Evolutionary conservation across 768 basidiomycete species (phyloP), one percentile per base, ranked within the genome.

Genomic region (Mycena amicta): DNA sequence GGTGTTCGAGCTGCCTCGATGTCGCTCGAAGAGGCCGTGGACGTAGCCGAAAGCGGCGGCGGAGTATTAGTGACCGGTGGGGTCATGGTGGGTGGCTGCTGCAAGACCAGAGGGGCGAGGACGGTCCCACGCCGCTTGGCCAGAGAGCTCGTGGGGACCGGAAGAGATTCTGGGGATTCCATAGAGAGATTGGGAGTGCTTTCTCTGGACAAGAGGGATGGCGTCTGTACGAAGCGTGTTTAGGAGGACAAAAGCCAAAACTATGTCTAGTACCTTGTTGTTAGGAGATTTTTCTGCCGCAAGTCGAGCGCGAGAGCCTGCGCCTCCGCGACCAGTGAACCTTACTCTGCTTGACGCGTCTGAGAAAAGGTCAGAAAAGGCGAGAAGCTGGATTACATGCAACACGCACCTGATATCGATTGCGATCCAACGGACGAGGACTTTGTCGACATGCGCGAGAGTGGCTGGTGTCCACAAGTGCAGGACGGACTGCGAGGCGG

Each of bases 1-100:
- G 61, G 62, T 3, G 58, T 59, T 40, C 23, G 41, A 8, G 55
- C 13, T 13, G 37, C 33, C 6, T 58, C 50, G 13, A 41, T 39
- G 16, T 58, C 50, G 11, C 46, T 33, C 40, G 2, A 29, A 20
- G 27, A 46, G 4, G 55, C 20, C n/a, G 52, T 37, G 40, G 59
- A 49, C 4, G 39, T 13, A n/a, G 33, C 53, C 13, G 61, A 61
- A 12, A 52, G 25, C 2, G 57, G 54, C 0, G 61, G 61, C 1
- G 55, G 55, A 4, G 41, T 29, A n/a, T 52, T 26, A n/a, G 15
- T 23, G 6, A 18, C 20, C 25, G 47, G 13, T 27, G 26, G 26
- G 15, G n/a, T 23, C 23, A 49, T 5, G 5, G 22, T 6, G 27
- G 25, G 47, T 12, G 22, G 47, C 8, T 28, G 47, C 8, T 12